Conservation (phyloP, 805 yeast genomes). For the Komagataella populi region DNA sequence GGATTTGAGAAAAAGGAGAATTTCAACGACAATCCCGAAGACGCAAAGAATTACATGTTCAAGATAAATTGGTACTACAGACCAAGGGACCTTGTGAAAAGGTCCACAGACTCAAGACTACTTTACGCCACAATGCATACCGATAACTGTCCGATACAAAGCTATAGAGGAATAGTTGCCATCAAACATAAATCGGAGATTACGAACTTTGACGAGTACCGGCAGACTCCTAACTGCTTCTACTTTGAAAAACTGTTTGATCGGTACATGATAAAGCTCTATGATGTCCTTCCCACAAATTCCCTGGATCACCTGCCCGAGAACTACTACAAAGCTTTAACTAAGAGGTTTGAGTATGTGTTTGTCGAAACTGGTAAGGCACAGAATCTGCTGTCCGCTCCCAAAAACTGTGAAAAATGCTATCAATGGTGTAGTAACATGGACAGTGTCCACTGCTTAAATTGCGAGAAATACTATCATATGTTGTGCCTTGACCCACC, state of each 20-base stretch:
- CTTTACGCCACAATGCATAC: constrained; percentile 78
- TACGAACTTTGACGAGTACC: constrained; percentile 38
- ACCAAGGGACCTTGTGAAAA: constrained; percentile 68
- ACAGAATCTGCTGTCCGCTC: constrained; percentile 46
- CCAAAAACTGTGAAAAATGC: constrained; percentile 63
- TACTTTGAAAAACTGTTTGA: constrained; percentile 82
- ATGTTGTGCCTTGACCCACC: constrained; percentile 84
- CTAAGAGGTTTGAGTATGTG: constrained; percentile 57
- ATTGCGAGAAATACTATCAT: constrained; percentile 59
- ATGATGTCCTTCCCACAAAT: constrained; percentile 60
- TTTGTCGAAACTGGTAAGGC: constrained; percentile 61
- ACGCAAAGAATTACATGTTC: constrained; percentile 41
- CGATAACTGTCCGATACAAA: constrained; percentile 64
- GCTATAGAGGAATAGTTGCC: constrained; percentile 62
- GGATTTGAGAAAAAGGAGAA: constrained; percentile 44
- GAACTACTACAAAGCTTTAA: constrained; percentile 45
- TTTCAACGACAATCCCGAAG: constrained; percentile 15
- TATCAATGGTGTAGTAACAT: constrained; percentile 71
- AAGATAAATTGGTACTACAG: constrained; percentile 88
- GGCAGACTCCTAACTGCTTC: constrained; percentile 52
- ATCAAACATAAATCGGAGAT: constrained; percentile 63
- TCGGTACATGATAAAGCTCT: constrained; percentile 70
- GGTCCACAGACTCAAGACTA: constrained; percentile 56
- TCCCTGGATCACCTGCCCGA: constrained; percentile 43
- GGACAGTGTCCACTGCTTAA: constrained; percentile 72